Evolutionary conservation across 495 filamentous ascomycete species (phyloP), one percentile per base, ranked within the genome.

Genomic region (Letharia columbiana): DNA sequence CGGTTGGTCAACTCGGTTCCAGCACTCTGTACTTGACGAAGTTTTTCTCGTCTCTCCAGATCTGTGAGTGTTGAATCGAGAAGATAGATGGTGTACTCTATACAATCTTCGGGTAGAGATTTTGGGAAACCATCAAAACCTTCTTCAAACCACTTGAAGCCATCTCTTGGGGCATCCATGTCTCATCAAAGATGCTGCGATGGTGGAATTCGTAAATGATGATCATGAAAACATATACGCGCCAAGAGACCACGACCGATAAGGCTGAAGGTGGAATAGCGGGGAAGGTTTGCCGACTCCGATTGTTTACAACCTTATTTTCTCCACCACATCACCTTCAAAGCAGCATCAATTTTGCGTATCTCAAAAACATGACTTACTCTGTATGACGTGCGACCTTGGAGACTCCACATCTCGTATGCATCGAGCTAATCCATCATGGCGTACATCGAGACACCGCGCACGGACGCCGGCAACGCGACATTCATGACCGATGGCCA

Each of bases 51-150:
- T 17, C 80, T 78, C 67, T 85, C 83, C 31, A 80, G 72, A 44
- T 80, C 76, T 17, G 77, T 73, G 37, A 77, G 67, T 41, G 77
- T 73, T 59, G 78, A 67, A 72, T 90, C 81, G 66, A 93, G 76
- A 64, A 91, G 73, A 71, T 89, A 92, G 42, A 98, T 75, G 49
- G 87, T 82, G 75, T 97, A 98, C 74, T 95, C 89, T 61, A 96
- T 85, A 60, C 85, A 89, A 74, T 98, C 92, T 54, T 97, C 91
- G 0, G 94, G 86, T 2, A 96, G 81, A 54, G 15, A 57, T 42
- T 64, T 70, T n/a, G 71, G 69, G 37, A 69, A 70, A 7, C 64
- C 64, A 63, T 64, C 66, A 37, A 67, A 67, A 4, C 69, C 65
- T 67, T 69, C 69, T 33, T 70, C 75, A 54, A 77, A 75, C 60